These are phyloP conservation scores for Tolypocladium album DNA, from an alignment of 2,329 filamentous ascomycete genomes.

Conservation along the genomic window DNA sequence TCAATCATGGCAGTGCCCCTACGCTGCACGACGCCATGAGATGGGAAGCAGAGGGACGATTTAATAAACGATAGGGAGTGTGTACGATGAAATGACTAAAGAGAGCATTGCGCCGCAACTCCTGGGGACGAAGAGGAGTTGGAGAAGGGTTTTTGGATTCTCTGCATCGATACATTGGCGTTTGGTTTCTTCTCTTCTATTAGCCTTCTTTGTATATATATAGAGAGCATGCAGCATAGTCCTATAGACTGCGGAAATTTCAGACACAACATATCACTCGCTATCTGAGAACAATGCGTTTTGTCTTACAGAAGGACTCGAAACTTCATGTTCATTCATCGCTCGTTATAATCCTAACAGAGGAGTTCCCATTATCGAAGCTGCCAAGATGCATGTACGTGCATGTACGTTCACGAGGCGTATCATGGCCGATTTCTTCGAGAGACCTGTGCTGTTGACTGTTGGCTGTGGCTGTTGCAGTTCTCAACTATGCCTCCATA, in stretches of 20 bases:
- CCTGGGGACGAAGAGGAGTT: background rate
- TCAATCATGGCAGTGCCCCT: background rate
- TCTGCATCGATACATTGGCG: background rate
- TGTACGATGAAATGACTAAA: background rate
- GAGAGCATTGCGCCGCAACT: background rate
- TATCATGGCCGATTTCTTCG: background rate
- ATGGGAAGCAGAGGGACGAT: background rate
- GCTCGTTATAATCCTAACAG: background rate
- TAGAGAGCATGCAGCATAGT: background rate
- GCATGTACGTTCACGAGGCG: background rate
- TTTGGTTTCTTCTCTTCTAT: background rate
- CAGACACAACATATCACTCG: background rate
- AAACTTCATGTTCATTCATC: background rate
- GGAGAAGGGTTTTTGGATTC: background rate
- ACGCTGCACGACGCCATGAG: background rate
- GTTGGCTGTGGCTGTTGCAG: background rate
- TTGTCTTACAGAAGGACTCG: background rate
- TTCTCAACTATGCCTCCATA: background rate
- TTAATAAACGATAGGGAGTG: background rate
- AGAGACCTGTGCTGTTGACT: background rate
- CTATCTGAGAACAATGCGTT: background rate
- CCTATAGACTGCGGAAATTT: background rate
- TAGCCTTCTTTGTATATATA: background rate
- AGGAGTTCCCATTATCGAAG: background rate
- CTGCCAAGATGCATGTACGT: too few relatives aligned